A percentile compares a stretch with the other conserved stretches of the same genome.
Evolutionary conservation across 805 yeast species (phyloP).

Genomic region (Wickerhamiella sergipiensis): DNA sequence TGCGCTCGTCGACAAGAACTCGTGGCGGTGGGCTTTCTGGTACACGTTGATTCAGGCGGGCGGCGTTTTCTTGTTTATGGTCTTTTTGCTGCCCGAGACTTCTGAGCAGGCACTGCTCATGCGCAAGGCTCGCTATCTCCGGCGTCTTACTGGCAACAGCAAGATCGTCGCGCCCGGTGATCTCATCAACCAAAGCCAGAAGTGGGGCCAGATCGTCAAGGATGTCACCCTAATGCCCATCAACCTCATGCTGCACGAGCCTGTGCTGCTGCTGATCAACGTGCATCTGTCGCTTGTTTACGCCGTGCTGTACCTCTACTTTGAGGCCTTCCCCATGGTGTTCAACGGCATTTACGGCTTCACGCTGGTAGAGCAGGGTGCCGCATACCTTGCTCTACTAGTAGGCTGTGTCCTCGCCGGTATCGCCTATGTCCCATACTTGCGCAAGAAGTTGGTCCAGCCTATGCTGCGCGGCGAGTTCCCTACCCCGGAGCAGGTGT

Average conservation of each 20-base stretch:
- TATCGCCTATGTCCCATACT: conserved; percentile 3
- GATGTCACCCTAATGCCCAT: conserved; percentile 26
- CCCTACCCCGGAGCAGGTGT: conserved; percentile 10
- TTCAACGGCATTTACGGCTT: conserved; percentile 34
- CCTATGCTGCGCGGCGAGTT: background rate
- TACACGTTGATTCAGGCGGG: conserved; percentile 30
- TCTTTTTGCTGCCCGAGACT: conserved; percentile 37
- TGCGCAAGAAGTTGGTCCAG: background rate
- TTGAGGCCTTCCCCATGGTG: conserved; percentile 50
- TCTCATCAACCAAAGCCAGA: background rate
- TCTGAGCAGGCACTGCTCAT: conserved; percentile 32
- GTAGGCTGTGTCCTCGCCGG: conserved; percentile 35
- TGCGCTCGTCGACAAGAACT: conserved; percentile 31
- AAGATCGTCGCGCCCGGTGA: conserved; percentile 13
- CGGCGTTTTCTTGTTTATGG: conserved; percentile 25
- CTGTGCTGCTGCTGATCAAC: conserved; percentile 40
- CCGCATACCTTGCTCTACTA: conserved; percentile 34
- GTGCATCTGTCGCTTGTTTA: conserved; percentile 39
- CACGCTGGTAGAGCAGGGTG: conserved; percentile 34
- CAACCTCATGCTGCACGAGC: conserved; percentile 37
- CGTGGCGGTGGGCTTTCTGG: conserved; percentile 47
- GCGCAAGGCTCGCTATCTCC: conserved; percentile 36
- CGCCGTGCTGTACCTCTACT: conserved; percentile 40
- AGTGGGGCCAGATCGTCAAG: conserved; percentile 5
- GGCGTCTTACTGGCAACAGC: conserved; percentile 28